These are phyloP conservation scores for Panicum miliaceum DNA, from an alignment of 176 grass and related monocot genomes.

Conservation along the genomic window DNA sequence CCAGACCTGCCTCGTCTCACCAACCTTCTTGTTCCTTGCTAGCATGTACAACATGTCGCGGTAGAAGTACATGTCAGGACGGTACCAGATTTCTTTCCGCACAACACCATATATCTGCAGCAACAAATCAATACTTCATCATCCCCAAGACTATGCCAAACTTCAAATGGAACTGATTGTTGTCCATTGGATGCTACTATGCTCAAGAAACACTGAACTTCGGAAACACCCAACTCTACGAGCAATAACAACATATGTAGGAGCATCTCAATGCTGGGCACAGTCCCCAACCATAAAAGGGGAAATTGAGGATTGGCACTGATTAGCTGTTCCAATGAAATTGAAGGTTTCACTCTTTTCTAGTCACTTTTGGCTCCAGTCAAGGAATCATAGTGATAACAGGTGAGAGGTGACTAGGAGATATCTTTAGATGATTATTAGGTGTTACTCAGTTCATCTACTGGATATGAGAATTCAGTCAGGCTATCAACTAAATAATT, in stretches of 20 bases:
- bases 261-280: background rate
- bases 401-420: slow-evolving; percentile 5
- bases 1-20: slow-evolving; percentile 73
- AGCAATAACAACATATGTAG: background rate
- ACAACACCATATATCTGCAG: slow-evolving; percentile 78
- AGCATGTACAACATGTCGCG: slow-evolving; percentile 81
- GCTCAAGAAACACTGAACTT: background rate
- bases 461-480: background rate
- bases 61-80: slow-evolving; percentile 91
- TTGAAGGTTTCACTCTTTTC: background rate
- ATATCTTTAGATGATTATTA: slow-evolving; percentile 8
- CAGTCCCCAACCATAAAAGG: background rate
- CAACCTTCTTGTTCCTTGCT: slow-evolving; percentile 76
- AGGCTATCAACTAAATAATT: background rate
- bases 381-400: background rate
- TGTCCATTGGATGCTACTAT: slow-evolving; percentile 8
- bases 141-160: background rate
- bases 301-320: background rate
- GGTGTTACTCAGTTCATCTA: background rate
- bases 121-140: slow-evolving; percentile 26
- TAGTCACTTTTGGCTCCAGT: background rate
- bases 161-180: slow-evolving; percentile 8
- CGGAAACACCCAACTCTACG: slow-evolving; percentile 1
- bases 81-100: slow-evolving; percentile 92
- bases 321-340: background rate